phyloP scores from a whole-genome alignment of 495 filamentous ascomycete genomes.

The Neurospora tetrasperma region DNA sequence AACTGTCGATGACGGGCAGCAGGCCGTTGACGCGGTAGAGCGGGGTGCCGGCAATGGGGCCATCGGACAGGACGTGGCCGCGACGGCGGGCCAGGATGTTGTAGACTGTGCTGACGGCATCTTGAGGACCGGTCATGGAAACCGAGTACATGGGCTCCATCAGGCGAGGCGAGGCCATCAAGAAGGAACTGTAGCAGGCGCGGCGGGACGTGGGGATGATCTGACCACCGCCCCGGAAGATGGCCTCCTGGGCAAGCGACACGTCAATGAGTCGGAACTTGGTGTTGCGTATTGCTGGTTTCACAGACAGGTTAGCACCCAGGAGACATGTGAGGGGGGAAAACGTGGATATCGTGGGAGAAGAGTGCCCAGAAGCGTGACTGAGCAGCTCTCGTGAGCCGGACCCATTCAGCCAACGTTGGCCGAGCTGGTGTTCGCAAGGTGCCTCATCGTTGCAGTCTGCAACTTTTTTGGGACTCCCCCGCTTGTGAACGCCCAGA shows the following conservation, averaged over 20 bases:
- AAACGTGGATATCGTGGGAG: neutral
- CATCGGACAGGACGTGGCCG: constrained; percentile 88
- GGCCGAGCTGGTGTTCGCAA: neutral
- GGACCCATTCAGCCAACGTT: neutral
- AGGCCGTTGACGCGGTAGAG: constrained; percentile 83
- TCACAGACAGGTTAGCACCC: neutral
- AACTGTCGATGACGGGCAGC: constrained; percentile 91
- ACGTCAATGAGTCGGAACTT: constrained; percentile 93
- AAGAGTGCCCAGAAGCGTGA: neutral
- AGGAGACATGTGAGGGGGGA: neutral
- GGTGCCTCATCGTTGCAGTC: neutral
- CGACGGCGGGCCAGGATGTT: constrained; percentile 80
- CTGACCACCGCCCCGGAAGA: constrained; percentile 90
- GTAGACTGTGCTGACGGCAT: constrained; percentile 79
- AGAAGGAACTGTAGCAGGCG: constrained; percentile 85
- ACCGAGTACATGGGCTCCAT: constrained; percentile 94
- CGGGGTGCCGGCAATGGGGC: constrained; percentile 90
- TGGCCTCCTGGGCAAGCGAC: constrained; percentile 74
- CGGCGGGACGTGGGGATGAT: constrained; percentile 92
- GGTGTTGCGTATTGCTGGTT: constrained; percentile 84
- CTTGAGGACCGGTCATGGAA: constrained; percentile 86
- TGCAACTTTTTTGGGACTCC: neutral
- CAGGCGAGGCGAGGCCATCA: constrained; percentile 90
- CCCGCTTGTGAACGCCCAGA: neutral
- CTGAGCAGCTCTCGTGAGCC: neutral